Evolutionary conservation across 768 basidiomycete genomes (phyloP).

Genomic region (Collybia mongolica): DNA sequence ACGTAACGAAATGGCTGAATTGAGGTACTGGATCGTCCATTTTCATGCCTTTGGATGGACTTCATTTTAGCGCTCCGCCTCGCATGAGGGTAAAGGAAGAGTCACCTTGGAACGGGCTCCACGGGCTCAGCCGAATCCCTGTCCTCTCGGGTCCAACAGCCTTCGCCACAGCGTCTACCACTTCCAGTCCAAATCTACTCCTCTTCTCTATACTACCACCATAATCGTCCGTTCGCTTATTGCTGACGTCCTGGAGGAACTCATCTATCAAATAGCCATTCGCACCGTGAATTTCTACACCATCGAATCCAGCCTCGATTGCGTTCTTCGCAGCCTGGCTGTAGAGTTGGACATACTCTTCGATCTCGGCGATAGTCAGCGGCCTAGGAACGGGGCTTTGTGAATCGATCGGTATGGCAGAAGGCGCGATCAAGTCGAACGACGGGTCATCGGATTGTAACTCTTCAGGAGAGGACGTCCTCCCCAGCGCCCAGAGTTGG

Average conservation of each 20-base stretch:
- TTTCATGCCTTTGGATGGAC: slow-evolving; percentile 34
- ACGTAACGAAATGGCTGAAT: slow-evolving; percentile 47
- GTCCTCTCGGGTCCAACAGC: slow-evolving; percentile 55
- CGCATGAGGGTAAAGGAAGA: slow-evolving; percentile 3
- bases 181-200: slow-evolving; percentile 52
- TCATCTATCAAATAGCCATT: slow-evolving; percentile 57
- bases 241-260: slow-evolving; percentile 57
- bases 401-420: slow-evolving; percentile 21
- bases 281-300: slow-evolving; percentile 47
- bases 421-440: slow-evolving; percentile 31
- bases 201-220: slow-evolving; percentile 68
- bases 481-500: slow-evolving; percentile 60
- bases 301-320: slow-evolving; percentile 67
- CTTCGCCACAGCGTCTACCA: slow-evolving; percentile 47
- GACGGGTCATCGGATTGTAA: slow-evolving; percentile 35
- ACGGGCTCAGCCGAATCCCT: slow-evolving; percentile 59
- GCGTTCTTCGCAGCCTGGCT: slow-evolving; percentile 56
- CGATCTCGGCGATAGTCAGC: slow-evolving; percentile 46
- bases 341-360: slow-evolving; percentile 48
- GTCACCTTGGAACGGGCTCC: slow-evolving; percentile 40
- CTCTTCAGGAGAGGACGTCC: slow-evolving; percentile 29
- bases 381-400: slow-evolving; percentile 30
- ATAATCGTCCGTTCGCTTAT: slow-evolving; percentile 62
- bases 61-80: slow-evolving; percentile 14
- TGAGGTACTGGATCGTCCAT: slow-evolving; percentile 55